A percentile compares a stretch with the other conserved stretches of the same genome.
phyloP scores from a whole-genome alignment of 2,329 filamentous ascomycete genomes.

The Emergomyces orientalis region DNA sequence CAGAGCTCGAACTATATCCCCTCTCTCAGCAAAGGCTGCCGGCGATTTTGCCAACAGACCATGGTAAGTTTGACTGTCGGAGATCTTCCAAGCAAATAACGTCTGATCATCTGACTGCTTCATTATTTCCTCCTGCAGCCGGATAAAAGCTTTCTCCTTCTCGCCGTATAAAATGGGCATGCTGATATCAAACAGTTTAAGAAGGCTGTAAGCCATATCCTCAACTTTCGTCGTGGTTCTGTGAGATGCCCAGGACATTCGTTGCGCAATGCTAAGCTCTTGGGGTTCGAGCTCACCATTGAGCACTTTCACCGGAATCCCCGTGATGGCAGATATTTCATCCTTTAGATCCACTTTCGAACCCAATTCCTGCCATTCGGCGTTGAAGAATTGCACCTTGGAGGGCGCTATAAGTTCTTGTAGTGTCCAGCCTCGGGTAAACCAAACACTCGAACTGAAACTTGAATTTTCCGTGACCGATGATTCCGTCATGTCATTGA shows the following conservation, averaged over 20 bases:
- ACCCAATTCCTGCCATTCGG: slow-evolving; percentile 6
- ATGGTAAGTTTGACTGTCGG: neutral
- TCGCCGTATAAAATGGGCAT: slow-evolving; percentile 26
- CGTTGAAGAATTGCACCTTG: slow-evolving; percentile 8
- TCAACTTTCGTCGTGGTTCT: slow-evolving; percentile 19
- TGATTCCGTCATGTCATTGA: slow-evolving; percentile 20
- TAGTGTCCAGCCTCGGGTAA: slow-evolving; percentile 10
- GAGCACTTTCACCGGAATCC: slow-evolving; percentile 6
- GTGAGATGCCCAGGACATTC: slow-evolving; percentile 23
- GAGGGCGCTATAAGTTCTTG: slow-evolving; percentile 10
- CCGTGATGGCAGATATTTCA: slow-evolving; percentile 5
- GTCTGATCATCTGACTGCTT: slow-evolving; percentile 19
- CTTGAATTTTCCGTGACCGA: neutral
- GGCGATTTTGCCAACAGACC: slow-evolving; percentile 10
- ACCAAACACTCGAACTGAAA: slow-evolving; percentile 9
- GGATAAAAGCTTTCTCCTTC: slow-evolving; percentile 19
- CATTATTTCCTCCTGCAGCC: slow-evolving; percentile 26
- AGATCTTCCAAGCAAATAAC: slow-evolving; percentile 15
- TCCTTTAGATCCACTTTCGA: slow-evolving; percentile 7
- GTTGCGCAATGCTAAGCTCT: slow-evolving; percentile 12
- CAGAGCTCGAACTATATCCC: neutral
- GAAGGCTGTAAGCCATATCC: slow-evolving; percentile 23
- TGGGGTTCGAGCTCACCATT: neutral
- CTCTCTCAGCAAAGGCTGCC: slow-evolving; percentile 5
- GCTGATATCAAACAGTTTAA: slow-evolving; percentile 24